Evolutionary conservation across 2,329 filamentous ascomycete species (phyloP), one percentile per base, ranked within the genome.

Genomic region (Aspergillus costaricaensis): DNA sequence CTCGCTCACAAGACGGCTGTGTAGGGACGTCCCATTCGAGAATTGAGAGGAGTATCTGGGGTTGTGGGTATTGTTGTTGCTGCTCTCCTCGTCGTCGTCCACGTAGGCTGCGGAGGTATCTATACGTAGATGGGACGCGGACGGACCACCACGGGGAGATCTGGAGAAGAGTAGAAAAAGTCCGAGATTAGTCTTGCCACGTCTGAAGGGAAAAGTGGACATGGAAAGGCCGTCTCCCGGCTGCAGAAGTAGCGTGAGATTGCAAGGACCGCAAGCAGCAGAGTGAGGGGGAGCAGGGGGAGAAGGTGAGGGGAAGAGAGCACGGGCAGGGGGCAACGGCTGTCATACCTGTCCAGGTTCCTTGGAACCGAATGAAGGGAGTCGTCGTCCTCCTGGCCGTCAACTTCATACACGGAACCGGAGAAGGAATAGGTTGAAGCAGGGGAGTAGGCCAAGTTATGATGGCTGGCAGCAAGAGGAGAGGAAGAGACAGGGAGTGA

Each of bases 1-100:
- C 68, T 80, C 77, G 68, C 76, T 80, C 62, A 75, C 72, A 61
- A 79, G 73, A 70, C 77, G 76, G 61, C 67, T 74, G 64, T 79
- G 76, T 52, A 76, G 61, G 14, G 71, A 70, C 47, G 68, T 74
- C 65, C 68, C 75, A 77, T 76, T 73, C 73, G 72, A 68, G 62
- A 75, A 72, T 56, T 72, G 69, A 50, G 70, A 61, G 55, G 64
- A 52, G 53, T 64, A 63, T 17, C 43, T 67, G 55, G 67, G 55
- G 63, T 68, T 64, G 52, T 70, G 68, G 68, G 67, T 65, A 49
- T 69, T 65, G 59, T 68, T 65, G 67, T 70, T 67, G 53, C 68
- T 64, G 64, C 70, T 65, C 60, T 73, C 70, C 64, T 70, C 67
- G 60, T 68, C 67, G 51, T 61, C 58, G 57, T 66, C 66, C 32